Evolutionary conservation across 176 grass and related monocot genomes (phyloP), one percentile per base, ranked within the genome.

Genomic region (Rhynchospora breviuscula): DNA sequence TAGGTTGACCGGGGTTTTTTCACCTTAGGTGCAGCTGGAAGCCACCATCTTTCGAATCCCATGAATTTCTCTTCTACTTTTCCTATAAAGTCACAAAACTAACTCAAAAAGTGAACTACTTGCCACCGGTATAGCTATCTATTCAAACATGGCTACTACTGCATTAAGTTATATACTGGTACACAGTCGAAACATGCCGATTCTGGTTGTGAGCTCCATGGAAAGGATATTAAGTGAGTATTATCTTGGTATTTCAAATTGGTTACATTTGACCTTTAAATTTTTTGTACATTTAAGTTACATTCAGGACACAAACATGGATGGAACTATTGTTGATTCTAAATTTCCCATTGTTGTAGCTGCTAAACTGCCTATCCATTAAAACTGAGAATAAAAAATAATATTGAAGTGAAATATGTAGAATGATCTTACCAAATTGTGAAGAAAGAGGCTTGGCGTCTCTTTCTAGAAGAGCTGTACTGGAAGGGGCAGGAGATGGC

Each of bases 11-110:
- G 87, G 1, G 95, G 95, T 80, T 93, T 98, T 74, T 98, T 98
- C 63, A 98, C 92, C 83, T 86, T 84, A 3, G 89, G 92, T 0
- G 95, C 87, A 5, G 86, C 79, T 4, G 95, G 92, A 62, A 98
- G 67, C 92, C 95, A 88, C 93, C 93, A 93, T 70, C 88, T 94
- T 70, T 98, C 95, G 72, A 90, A 95, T 49, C 95, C 95, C 89
- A 98, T 86, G 57, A 86, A 93, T 5, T 89, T 89, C 75, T 85
- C 90, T 58, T 88, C 84, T 79, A 67, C 19, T 82, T 89, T 89
- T 82, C 86, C 60, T 81, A 35, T 82, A 89, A 25, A 67, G 67
- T 45, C 51, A 84, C 78, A 57, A 62, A 75, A 82, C n/a, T 79
- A 4, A 26, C 69, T 62, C 58, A 79, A 84, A 25, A 45, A 14